Evolutionary conservation across 495 filamentous ascomycete genomes (phyloP).

Genomic region (Neurospora sp.): DNA sequence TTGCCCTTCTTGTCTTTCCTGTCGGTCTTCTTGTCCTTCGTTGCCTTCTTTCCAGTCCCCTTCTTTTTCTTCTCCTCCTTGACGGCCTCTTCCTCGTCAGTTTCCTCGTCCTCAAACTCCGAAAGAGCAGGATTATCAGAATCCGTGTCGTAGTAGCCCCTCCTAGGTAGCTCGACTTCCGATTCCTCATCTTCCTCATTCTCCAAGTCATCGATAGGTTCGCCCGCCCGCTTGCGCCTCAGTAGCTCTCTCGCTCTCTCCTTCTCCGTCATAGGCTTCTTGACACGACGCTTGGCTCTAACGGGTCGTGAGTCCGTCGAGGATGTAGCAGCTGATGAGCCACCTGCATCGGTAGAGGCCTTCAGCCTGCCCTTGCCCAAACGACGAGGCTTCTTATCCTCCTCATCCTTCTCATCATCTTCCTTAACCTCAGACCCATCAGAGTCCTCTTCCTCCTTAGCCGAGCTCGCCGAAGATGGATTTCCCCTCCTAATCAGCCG

Average conservation of each 20-base stretch:
- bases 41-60: not conserved
- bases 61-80: slow-evolving; percentile 10
- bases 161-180: slow-evolving; percentile 2
- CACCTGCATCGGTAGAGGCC: not conserved
- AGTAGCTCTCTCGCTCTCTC: slow-evolving; percentile 20
- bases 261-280: slow-evolving; percentile 13
- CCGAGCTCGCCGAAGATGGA: not conserved
- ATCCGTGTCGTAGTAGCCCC: slow-evolving; percentile 35
- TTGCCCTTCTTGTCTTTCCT: not conserved
- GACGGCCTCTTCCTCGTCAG: slow-evolving; percentile 23
- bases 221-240: slow-evolving; percentile 40
- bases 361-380: not conserved
- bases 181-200: slow-evolving; percentile 23
- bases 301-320: not conserved
- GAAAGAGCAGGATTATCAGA: slow-evolving; percentile 26
- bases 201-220: slow-evolving; percentile 34
- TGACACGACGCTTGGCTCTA: not conserved
- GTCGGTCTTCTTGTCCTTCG: slow-evolving; percentile 5
- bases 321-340: not conserved
- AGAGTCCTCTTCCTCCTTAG: not conserved
- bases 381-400: not conserved
- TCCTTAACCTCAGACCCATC: not conserved
- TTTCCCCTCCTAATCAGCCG: not conserved
- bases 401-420: not conserved
- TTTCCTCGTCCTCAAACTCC: slow-evolving; percentile 35